These are phyloP conservation scores for Naganishia liquefaciens DNA, from an alignment of 1,284 basidiomycete genomes.

Conservation along the genomic window DNA sequence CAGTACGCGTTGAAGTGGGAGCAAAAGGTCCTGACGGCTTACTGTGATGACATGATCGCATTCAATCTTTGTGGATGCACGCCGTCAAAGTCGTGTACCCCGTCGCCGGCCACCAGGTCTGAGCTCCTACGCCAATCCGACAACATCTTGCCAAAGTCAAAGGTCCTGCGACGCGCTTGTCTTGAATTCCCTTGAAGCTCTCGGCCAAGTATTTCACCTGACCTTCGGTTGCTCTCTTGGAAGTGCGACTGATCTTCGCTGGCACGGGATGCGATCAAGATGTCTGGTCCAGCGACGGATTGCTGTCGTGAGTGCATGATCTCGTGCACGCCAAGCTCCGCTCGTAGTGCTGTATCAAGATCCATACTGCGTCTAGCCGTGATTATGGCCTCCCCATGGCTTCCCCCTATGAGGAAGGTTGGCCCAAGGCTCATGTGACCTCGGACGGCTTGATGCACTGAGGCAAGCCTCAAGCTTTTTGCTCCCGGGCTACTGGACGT, in stretches of 20 bases:
- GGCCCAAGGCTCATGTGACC: constrained; percentile 30
- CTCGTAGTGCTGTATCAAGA: constrained; percentile 7
- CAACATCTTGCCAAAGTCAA: constrained; percentile 29
- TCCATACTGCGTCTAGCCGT: constrained; percentile 23
- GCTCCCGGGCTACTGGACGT: constrained; percentile 26
- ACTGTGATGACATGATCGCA: constrained; percentile 14
- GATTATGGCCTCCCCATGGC: constrained; percentile 31
- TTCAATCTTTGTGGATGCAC: constrained; percentile 13
- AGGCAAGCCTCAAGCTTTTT: constrained; percentile 31
- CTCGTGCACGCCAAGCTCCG: background rate
- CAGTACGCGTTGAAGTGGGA: no score
- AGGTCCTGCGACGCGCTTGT: constrained; percentile 24
- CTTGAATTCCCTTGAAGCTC: background rate
- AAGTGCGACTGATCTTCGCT: constrained; percentile 22
- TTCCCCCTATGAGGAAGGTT: constrained; percentile 30
- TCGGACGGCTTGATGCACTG: constrained; percentile 30
- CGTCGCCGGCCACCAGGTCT: background rate
- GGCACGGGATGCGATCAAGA: background rate
- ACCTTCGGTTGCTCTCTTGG: constrained; percentile 17
- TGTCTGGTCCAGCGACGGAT: background rate
- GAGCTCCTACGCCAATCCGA: constrained; percentile 11
- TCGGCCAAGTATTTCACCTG: constrained; percentile 11
- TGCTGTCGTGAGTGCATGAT: background rate
- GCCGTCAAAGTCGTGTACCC: background rate
- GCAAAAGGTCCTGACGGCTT: background rate